Conservation (phyloP, 768 basidiomycete species). For the Lentinula raphanica region DNA sequence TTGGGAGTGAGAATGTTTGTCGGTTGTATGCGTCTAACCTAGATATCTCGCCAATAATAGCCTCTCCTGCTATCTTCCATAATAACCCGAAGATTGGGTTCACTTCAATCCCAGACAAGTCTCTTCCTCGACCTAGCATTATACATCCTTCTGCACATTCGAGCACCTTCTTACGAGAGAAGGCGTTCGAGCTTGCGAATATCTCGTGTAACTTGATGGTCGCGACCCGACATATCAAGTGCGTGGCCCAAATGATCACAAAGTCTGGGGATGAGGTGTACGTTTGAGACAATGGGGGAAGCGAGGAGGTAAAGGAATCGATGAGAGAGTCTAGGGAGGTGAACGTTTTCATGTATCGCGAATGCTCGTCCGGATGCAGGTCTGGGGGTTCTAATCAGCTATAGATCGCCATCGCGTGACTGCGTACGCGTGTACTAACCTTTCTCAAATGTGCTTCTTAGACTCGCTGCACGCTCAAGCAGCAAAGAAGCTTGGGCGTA, state of each 20-base stretch:
- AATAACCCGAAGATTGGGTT: slow-evolving; percentile 9
- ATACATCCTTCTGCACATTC: background rate
- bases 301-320: slow-evolving; percentile 11
- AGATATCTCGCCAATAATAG: background rate
- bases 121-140: background rate
- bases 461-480: slow-evolving; percentile 17
- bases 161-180: slow-evolving; percentile 3
- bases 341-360: slow-evolving; percentile 18
- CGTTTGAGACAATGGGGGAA: slow-evolving; percentile 8
- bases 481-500: slow-evolving; percentile 11
- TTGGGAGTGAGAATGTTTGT: background rate
- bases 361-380: slow-evolving; percentile 13
- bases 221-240: slow-evolving; percentile 21
- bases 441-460: slow-evolving; percentile 11
- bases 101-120: background rate
- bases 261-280: slow-evolving; percentile 5
- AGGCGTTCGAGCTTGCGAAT: slow-evolving; percentile 12
- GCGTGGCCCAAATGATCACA: slow-evolving; percentile 19
- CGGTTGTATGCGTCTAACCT: background rate
- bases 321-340: slow-evolving; percentile 21
- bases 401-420: background rate
- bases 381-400: slow-evolving; percentile 11
- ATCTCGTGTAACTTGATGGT: slow-evolving; percentile 20
- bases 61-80: background rate
- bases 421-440: slow-evolving; percentile 13